Base-by-base conservation (phyloP, 495 filamentous ascomycete species). In the Neurospora sp. region DNA sequence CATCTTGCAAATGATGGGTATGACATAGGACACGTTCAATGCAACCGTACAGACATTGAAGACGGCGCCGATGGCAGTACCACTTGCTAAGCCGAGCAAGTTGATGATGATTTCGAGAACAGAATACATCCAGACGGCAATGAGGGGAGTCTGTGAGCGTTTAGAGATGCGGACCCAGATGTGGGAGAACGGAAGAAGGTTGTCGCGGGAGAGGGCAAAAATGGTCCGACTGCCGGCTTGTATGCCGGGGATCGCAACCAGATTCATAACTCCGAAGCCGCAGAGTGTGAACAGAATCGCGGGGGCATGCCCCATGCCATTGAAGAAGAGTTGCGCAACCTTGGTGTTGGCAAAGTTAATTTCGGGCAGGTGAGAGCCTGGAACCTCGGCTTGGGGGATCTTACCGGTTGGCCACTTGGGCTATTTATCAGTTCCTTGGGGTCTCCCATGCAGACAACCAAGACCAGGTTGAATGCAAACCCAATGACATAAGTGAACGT, bases 1-100 rank as follows among this genome's bases (percentile, higher is more conserved):
- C 68, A 91, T 74, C 79, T 91, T 91, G 79, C 88, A 90, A 31
- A 88, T 72, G 66, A 91, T 86, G 0, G 89, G 89, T 68, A 90
- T 87, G 72, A 86, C 84, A 79, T 90, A 91, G 48, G 82, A 85
- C 83, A 88, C 86, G 76, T 91, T 89, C n/a, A 90, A 79, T 10
- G 88, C 87, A 68, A 91, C 89, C 22, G 88, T 85, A 72, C 86
- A 88, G 12, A 90, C 81, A 72, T 89, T 90, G 81, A 91, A 91
- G 12, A 91, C 87, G 71, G 87, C 89, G 10, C 79, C 73, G 68
- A 91, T 90, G 69, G 89, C 88, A 69, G 84, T 86, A 71, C 88
- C 87, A 18, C 86, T 88, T 22, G 87, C 88, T 22, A 91, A 80
- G n/a, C 85, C 88, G 74, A 91, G 87, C 75, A 91, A 78, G 75